Percentiles rank a stretch among this genome's conserved stretches.
Conservation (phyloP, 1,284 basidiomycete species). For the Heterobasidion parviporum region DNA sequence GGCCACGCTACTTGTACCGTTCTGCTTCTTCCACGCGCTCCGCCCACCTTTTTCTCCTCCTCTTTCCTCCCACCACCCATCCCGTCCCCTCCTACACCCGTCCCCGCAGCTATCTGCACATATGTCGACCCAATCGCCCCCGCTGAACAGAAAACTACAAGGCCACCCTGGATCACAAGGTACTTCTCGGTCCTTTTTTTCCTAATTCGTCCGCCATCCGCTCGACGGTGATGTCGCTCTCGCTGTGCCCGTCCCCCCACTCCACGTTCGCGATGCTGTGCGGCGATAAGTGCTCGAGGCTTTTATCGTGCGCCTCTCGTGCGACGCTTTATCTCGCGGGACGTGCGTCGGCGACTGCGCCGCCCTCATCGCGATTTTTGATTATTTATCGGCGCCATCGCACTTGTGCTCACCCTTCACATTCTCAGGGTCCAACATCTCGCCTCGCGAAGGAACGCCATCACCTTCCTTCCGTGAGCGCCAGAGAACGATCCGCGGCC, state of each 20-base stretch:
- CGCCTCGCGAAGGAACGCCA: slow-evolving; percentile 55
- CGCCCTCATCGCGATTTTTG: not conserved
- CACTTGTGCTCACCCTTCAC: slow-evolving; percentile 3
- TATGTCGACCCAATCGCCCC: slow-evolving; percentile 59
- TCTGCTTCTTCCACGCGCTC: slow-evolving; percentile 17
- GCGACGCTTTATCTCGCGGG: too few species aligned
- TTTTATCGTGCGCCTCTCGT: too few species aligned
- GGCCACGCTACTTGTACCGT: slow-evolving; percentile 22
- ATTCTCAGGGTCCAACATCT: slow-evolving; percentile 31
- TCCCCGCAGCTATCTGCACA: slow-evolving; percentile 13
- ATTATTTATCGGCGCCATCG: not conserved
- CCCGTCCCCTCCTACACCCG: slow-evolving; percentile 7
- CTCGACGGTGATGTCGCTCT: too few species aligned
- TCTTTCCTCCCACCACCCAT: slow-evolving; percentile 16
- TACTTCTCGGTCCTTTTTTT: slow-evolving; percentile 16
- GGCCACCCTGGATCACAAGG: slow-evolving; percentile 28
- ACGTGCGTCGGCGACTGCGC: slow-evolving; percentile 1
- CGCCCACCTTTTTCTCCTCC: slow-evolving; percentile 18
- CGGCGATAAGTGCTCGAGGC: not conserved
- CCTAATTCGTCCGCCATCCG: not conserved
- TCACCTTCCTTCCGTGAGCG: slow-evolving; percentile 58
- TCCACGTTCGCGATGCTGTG: not conserved
- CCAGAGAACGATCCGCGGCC: slow-evolving; percentile 28
- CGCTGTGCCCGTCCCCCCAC: too few species aligned
- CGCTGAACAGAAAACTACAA: slow-evolving; percentile 38